Conservation (phyloP, 164 flowering plant species). For the Berberis thunbergii region DNA sequence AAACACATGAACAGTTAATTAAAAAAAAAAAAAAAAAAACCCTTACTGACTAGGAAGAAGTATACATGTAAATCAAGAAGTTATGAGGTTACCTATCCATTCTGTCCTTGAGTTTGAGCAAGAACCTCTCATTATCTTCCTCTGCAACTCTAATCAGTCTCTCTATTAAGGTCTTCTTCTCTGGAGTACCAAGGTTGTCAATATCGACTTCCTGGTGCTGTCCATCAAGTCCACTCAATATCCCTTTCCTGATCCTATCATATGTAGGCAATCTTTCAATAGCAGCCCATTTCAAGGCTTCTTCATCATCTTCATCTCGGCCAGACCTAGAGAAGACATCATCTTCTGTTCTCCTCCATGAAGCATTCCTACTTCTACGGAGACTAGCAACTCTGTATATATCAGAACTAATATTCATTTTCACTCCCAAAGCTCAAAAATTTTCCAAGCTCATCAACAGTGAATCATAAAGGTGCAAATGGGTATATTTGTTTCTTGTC, state of each 20-base stretch:
- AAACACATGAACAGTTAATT: too few relatives aligned
- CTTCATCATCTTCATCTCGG: constrained; percentile 39
- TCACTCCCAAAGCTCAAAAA: background rate
- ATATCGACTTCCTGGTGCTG: constrained; percentile 25
- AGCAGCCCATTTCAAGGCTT: constrained; percentile 49
- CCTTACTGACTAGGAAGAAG: background rate
- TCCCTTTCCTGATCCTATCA: constrained; percentile 31
- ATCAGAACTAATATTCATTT: constrained; percentile 17
- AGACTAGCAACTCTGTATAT: constrained; percentile 17
- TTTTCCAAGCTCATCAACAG: background rate
- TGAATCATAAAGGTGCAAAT: background rate
- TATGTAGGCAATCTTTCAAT: constrained; percentile 42
- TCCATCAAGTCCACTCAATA: constrained; percentile 22
- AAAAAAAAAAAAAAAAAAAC: too few relatives aligned
- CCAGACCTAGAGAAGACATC: constrained; percentile 30
- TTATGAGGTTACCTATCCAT: constrained; percentile 19
- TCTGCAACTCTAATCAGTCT: constrained; percentile 50
- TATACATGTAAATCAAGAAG: background rate
- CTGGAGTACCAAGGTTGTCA: constrained; percentile 25
- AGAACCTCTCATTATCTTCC: constrained; percentile 58
- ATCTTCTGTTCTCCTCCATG: constrained; percentile 1
- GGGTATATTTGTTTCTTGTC: too few relatives aligned
- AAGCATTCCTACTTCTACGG: constrained; percentile 22
- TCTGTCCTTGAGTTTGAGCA: constrained; percentile 51
- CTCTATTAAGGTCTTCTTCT: constrained; percentile 37